Percentiles rank a stretch among this genome's conserved stretches.
Conservation (phyloP, 352 stramenopile species). For the Pythium chondricola region DNA sequence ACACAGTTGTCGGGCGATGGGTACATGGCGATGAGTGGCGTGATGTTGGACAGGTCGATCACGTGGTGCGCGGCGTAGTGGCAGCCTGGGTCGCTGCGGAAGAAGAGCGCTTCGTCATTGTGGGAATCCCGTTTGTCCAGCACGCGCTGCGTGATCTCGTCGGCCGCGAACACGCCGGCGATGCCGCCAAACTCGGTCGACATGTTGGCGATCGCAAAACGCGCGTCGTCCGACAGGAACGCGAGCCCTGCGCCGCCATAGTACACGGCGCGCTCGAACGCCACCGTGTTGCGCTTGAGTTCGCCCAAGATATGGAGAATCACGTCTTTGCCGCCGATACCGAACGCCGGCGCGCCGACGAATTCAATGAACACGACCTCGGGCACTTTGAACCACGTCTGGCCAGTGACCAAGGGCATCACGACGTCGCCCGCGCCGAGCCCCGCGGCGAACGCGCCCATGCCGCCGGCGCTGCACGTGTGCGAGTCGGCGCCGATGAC, state of each 20-base stretch:
- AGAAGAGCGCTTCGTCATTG: conserved; percentile 69
- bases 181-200: conserved; percentile 80
- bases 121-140: conserved; percentile 45
- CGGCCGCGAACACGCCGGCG: conserved; percentile 71
- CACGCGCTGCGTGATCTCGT: conserved; percentile 65
- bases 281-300: conserved; percentile 79
- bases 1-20: conserved; percentile 81
- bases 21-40: conserved; percentile 64
- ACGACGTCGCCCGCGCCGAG: conserved; percentile 74
- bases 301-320: conserved; percentile 75
- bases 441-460: conserved; percentile 69
- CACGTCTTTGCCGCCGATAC: conserved; percentile 77
- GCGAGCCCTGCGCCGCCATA: conserved; percentile 59
- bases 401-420: conserved; percentile 75
- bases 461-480: conserved; percentile 70
- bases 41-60: conserved; percentile 55
- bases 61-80: conserved; percentile 68
- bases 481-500: conserved; percentile 77
- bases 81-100: conserved; percentile 57
- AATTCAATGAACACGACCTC: conserved; percentile 80
- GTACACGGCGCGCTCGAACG: conserved; percentile 74
- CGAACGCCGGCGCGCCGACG: conserved; percentile 48
- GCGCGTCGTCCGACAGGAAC: conserved; percentile 67
- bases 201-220: conserved; percentile 82
- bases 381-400: conserved; percentile 84